Conservation (phyloP, 2,329 filamentous ascomycete genomes). For the Aspergillus phoenicis region DNA sequence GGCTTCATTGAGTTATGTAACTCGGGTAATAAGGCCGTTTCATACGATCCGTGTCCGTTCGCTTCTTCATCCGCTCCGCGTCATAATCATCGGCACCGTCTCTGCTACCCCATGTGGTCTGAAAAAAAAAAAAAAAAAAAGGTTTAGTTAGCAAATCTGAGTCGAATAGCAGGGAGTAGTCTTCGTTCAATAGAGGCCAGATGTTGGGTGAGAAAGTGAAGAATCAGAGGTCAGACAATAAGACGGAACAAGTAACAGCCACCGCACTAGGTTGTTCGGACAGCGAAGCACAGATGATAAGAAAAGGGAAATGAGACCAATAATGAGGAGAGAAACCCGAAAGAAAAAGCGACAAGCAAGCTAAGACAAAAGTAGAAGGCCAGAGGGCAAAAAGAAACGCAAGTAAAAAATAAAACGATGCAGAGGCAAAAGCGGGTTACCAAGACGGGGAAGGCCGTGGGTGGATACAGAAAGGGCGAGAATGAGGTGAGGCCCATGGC, state of each 20-base stretch:
- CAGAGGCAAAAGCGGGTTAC: constrained; percentile 5
- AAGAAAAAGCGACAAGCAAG: neutral
- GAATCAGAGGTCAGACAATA: neutral
- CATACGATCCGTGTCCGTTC: constrained; percentile 38
- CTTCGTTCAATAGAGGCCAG: neutral
- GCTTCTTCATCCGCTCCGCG: constrained; percentile 64
- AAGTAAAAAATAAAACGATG: neutral
- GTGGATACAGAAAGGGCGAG: neutral
- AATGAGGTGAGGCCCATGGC: constrained; percentile 4
- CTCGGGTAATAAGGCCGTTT: constrained; percentile 38
- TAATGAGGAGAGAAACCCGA: neutral
- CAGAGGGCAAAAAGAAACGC: neutral
- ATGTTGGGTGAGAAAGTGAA: neutral
- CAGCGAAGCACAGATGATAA: neutral
- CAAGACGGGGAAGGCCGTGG: constrained; percentile 2
- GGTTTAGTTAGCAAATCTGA: constrained; percentile 10
- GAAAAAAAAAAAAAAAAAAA: constrained; percentile 13
- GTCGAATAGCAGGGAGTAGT: neutral
- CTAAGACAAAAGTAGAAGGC: neutral
- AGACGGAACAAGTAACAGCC: neutral
- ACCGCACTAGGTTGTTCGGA: neutral
- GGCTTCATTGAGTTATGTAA: constrained; percentile 33
- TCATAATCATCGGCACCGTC: constrained; percentile 88
- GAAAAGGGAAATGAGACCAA: neutral
- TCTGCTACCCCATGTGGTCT: constrained; percentile 96